phyloP scores from a whole-genome alignment of 2,329 filamentous ascomycete genomes.

The Westerdykella sp. region DNA sequence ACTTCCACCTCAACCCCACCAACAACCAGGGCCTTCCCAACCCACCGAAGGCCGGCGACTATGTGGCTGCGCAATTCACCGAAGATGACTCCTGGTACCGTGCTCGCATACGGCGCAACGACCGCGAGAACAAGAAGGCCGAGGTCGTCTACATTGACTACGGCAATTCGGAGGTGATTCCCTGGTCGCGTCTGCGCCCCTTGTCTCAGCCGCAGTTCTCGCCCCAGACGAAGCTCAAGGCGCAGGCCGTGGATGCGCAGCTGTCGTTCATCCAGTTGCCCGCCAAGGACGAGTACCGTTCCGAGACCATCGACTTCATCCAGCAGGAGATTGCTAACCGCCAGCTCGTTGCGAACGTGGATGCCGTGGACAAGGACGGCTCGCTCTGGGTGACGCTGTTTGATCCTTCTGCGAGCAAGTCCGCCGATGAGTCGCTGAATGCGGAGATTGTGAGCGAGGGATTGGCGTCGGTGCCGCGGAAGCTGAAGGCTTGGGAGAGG shows the following conservation, averaged over 20 bases:
- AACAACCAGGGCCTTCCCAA: slow-evolving; percentile 69
- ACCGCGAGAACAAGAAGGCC: slow-evolving; percentile 76
- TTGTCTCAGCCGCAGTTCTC: slow-evolving; percentile 74
- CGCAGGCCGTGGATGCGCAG: slow-evolving; percentile 80
- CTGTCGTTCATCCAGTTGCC: slow-evolving; percentile 89
- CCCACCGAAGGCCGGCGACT: slow-evolving; percentile 83
- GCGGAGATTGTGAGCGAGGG: slow-evolving; percentile 78
- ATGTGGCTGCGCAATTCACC: slow-evolving; percentile 84
- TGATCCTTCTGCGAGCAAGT: slow-evolving; percentile 59
- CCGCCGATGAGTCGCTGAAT: slow-evolving; percentile 75
- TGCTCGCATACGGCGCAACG: slow-evolving; percentile 82
- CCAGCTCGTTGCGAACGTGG: slow-evolving; percentile 83
- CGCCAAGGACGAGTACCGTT: slow-evolving; percentile 71
- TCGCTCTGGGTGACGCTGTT: slow-evolving; percentile 82
- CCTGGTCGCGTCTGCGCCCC: slow-evolving; percentile 79
- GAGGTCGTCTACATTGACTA: slow-evolving; percentile 96
- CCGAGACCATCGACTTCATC: slow-evolving; percentile 71
- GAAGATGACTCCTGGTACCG: slow-evolving; percentile 93
- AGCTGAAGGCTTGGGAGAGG: slow-evolving; percentile 87
- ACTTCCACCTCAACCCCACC: slow-evolving; percentile 78
- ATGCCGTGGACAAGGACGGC: slow-evolving; percentile 75
- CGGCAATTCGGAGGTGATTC: slow-evolving; percentile 83
- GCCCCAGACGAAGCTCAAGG: slow-evolving; percentile 65
- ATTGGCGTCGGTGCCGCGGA: slow-evolving; percentile 83
- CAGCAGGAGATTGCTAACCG: slow-evolving; percentile 67